Base-by-base conservation (phyloP, 331 rosid species). In the Pyracantha coccinea region DNA sequence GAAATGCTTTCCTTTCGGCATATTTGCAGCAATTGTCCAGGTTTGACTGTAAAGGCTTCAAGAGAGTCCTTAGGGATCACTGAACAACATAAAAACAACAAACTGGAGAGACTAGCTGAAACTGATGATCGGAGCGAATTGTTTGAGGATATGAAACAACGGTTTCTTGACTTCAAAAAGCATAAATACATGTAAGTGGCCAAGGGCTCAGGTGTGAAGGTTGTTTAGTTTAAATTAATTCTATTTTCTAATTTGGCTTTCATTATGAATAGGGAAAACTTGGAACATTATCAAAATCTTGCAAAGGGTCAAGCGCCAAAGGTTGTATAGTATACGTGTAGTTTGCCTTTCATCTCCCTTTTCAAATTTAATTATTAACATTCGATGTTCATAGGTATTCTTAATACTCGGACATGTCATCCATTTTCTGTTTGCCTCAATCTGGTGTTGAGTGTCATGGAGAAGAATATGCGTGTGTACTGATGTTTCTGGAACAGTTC, bases 231-330 rank as follows among this genome's bases (percentile, higher is more conserved):
- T 44, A 44, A 72, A 67, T 31, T 62, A 74, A 38, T 63, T 24
- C 52, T 66, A 66, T 58, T 80, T 16, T 64, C 75, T 44, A 68
- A 77, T 63, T 69, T 77, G 71, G 60, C 13, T 82, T 75, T 58
- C 53, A 75, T 73, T 82, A n/a, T 82, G 66, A 28, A 75, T 81
- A 95, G 97, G 92, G 78, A 66, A 81, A 85, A 89, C 54, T 31
- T 76, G 28, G 93, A 90, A 55, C 91, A 85, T 79, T 95, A 83
- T 79, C 85, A 89, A 82, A 79, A 80, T 71, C 99, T 95, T 61
- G 92, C 97, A 9, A 75, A 84, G 70, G 83, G 52, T 83, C 99
- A 95, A 90, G 85, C 82, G 28, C 99, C 99, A 52, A 92, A 95
- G 92, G 99, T 92, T 75, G 64, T 68, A 67, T 41, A 55, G 55